Percentiles rank a stretch among this genome's conserved stretches.
Conservation (phyloP, 768 basidiomycete species). For the Holtermannia corniformis region DNA sequence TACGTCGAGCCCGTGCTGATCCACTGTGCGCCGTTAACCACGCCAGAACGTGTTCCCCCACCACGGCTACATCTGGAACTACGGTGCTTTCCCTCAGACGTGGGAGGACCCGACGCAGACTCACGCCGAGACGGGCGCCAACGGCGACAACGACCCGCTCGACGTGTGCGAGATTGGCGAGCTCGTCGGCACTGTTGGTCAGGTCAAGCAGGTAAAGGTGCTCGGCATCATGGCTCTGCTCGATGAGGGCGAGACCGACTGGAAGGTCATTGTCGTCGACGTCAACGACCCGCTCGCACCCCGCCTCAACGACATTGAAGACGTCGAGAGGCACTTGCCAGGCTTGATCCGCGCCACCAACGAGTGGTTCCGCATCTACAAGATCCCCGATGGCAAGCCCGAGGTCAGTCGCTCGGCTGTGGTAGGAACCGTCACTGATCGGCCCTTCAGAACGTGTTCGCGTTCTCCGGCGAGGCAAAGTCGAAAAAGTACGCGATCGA, state of each 20-base stretch:
- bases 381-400: slow-evolving; percentile 45
- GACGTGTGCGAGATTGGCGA: slow-evolving; percentile 99
- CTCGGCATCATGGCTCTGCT: slow-evolving; percentile 99
- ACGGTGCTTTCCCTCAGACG: slow-evolving; percentile 97
- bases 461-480: slow-evolving; percentile 98
- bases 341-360: slow-evolving; percentile 94
- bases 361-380: slow-evolving; percentile 79
- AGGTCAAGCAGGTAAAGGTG: slow-evolving; percentile 99
- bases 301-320: slow-evolving; percentile 97
- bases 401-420: slow-evolving; percentile 25
- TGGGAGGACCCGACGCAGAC: slow-evolving; percentile 87
- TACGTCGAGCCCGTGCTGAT: not conserved
- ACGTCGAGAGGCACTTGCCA: slow-evolving; percentile 95
- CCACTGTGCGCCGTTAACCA: not conserved
- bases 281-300: slow-evolving; percentile 88
- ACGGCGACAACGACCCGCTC: slow-evolving; percentile 97
- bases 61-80: slow-evolving; percentile 96
- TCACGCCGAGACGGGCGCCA: slow-evolving; percentile 96
- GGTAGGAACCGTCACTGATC: not conserved
- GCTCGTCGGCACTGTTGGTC: slow-evolving; percentile 90
- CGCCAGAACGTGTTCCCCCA: slow-evolving; percentile 92
- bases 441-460: slow-evolving; percentile 70
- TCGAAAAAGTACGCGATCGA: slow-evolving; percentile 99
- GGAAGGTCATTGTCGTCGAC: slow-evolving; percentile 99
- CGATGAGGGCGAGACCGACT: slow-evolving; percentile 99